Evolutionary conservation across 768 basidiomycete species (phyloP), one percentile per base, ranked within the genome.

Genomic region (Psilocybe azurescens): DNA sequence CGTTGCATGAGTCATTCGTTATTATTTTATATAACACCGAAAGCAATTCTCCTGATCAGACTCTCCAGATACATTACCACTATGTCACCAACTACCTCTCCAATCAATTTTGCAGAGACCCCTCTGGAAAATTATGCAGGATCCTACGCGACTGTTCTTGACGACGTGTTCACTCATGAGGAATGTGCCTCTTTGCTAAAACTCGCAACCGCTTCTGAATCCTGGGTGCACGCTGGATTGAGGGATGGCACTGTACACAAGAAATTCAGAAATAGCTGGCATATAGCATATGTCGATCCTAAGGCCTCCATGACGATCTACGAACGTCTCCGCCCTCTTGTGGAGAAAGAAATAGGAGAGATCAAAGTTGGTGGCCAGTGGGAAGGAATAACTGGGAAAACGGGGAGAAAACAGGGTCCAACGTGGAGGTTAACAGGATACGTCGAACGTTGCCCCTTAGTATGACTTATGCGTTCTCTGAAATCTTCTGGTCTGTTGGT

Each of bases 391-490:
- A 72, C 73, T 1, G 76, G 74, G 5, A 72, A 70, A 59, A 65
- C 59, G 20, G 70, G 71, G 10, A 68, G 65, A 48, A 73, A 70
- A 53, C 70, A 72, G 52, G 67, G 71, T 13, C 70, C 74, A 5
- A 73, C 70, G 2, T 81, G 77, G 77, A 76, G 69, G 56, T 63
- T 79, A 46, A 63, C 67, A 39, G 72, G 77, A 78, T 79, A 38
- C 7, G 8, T 54, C 11, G 6, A 36, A 14, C 20, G 51, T 46
- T 46, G 29, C 28, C 16, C 28, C 4, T 61, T 24, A 24, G 24
- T 24, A 24, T 24, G 24, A 24, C 24, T 24, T 24, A 24, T 24
- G 24, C 24, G 24, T 24, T 24, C 24, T 24, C 24, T 24, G 24
- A 2, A 24, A 24, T 24, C 24, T 24, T 24, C 24, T 24, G 24